Evolutionary conservation across 2,329 filamentous ascomycete species (phyloP), one percentile per base, ranked within the genome.

Genomic region (Clathrospora elynae): DNA sequence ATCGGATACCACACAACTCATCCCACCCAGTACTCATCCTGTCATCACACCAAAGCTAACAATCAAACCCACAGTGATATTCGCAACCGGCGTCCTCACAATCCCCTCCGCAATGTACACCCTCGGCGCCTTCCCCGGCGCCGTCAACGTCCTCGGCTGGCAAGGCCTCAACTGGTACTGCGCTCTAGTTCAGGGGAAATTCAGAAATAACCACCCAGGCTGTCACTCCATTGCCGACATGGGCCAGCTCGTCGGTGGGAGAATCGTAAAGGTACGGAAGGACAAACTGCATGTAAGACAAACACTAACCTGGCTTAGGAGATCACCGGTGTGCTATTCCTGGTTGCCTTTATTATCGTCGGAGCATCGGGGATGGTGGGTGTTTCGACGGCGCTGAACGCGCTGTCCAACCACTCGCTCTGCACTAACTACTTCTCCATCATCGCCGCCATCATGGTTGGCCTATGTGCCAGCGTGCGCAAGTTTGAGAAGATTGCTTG

Each of bases 401-500:
- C 81, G 1, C 71, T 86, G 2, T 83, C 80, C 0, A 71, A 73
- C 23, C 81, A 85, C 53, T 76, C 76, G 2, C 68, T 78, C 5
- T 86, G 83, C 60, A 84, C 82, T 0, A 80, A 81, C 23, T 81
- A 75, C 68, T 85, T 78, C 64, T 75, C 76, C 8, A 72, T 83
- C 20, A 67, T 85, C n/a, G 78, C 79, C 0, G 77, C 79, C 0
- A 57, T 78, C 2, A 70, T 78, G 6, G 73, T 82, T 6, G 76
- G 77, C 17, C 49, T 72, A 0, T 71, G 75, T 6, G 79, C 80
- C 0, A 78, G 76, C 25, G 73, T 81, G 4, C 76, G 81, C 35
- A 85, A 80, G 43, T 80, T 84, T 45, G 75, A 80, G 34, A 79
- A 83, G 53, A 78, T 86, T 36, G 79, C 78, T 2, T 85, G 80